Percentiles rank a stretch among this genome's conserved stretches.
Evolutionary conservation across 306 rosid species (phyloP).

Genomic region (Sechiopsis laciniata): DNA sequence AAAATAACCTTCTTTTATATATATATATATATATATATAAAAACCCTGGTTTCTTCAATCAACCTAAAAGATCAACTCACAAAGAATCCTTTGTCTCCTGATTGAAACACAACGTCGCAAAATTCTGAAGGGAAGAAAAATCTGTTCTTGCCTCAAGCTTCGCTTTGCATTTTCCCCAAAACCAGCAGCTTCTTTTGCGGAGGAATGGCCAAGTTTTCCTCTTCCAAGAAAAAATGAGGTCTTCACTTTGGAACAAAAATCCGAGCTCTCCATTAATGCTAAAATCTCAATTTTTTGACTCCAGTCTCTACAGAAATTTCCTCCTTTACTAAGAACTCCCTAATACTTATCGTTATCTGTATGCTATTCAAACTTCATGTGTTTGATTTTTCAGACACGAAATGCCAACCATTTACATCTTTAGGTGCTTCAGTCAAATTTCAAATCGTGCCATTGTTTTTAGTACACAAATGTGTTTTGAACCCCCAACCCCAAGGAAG

Average conservation of each 20-base stretch:
- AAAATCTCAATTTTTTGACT: background rate
- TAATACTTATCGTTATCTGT: background rate
- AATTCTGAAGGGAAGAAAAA: background rate
- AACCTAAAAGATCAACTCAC: background rate
- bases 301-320: background rate
- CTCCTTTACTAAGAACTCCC: background rate
- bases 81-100: background rate
- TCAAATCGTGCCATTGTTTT: background rate
- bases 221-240: background rate
- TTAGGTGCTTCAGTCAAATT: background rate
- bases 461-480: too few relatives aligned
- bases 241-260: background rate
- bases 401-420: background rate
- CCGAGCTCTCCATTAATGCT: background rate
- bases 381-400: background rate
- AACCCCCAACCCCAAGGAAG: too few relatives aligned
- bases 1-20: background rate
- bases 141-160: background rate
- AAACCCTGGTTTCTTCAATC: background rate
- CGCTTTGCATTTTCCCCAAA: background rate
- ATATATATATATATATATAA: background rate
- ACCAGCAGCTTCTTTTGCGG: background rate
- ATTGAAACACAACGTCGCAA: background rate
- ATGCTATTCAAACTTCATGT: background rate
- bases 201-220: background rate